Evolutionary conservation across 306 rosid species (phyloP).

Genomic region (Parietaria judaica): DNA sequence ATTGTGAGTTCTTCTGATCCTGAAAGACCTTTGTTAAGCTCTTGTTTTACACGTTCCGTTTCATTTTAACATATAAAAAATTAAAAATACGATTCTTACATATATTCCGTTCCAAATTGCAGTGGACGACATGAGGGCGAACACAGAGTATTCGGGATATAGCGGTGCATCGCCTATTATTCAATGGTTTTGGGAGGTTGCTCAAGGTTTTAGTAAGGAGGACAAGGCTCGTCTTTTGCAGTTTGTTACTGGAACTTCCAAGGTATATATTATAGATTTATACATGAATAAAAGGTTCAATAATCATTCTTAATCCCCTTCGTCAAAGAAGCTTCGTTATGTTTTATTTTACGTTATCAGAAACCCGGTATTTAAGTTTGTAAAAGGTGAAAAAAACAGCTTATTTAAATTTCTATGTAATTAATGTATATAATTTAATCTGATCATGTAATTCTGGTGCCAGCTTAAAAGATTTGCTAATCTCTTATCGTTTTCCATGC

Average conservation of each 20-base stretch:
- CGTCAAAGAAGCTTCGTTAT: too few relatives aligned
- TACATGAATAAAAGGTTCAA: not conserved
- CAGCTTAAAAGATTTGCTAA: not conserved
- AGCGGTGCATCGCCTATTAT: constrained; percentile 73
- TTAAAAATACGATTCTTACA: not conserved
- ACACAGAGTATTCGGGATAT: constrained; percentile 93
- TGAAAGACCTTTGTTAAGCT: not conserved
- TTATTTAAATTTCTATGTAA: too few relatives aligned
- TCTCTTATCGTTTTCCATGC: too few relatives aligned
- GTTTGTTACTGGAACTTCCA: constrained; percentile 97
- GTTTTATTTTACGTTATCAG: not conserved
- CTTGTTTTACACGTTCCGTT: not conserved
- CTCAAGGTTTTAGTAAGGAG: constrained; percentile 84
- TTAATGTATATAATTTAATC: too few relatives aligned
- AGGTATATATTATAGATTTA: constrained; percentile 39
- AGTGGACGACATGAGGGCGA: constrained; percentile 98
- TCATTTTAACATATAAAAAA: not conserved
- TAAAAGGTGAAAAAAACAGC: too few relatives aligned
- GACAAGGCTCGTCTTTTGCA: constrained; percentile 97
- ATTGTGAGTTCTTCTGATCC: constrained; percentile 44
- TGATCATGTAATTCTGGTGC: not conserved
- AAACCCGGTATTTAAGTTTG: not conserved
- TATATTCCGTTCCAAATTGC: constrained; percentile 19
- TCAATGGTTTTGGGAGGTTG: constrained; percentile 99
- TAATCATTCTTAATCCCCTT: too few relatives aligned